Conservation (phyloP, 2,329 filamentous ascomycete species). For the Juglanconis oblonga region DNA sequence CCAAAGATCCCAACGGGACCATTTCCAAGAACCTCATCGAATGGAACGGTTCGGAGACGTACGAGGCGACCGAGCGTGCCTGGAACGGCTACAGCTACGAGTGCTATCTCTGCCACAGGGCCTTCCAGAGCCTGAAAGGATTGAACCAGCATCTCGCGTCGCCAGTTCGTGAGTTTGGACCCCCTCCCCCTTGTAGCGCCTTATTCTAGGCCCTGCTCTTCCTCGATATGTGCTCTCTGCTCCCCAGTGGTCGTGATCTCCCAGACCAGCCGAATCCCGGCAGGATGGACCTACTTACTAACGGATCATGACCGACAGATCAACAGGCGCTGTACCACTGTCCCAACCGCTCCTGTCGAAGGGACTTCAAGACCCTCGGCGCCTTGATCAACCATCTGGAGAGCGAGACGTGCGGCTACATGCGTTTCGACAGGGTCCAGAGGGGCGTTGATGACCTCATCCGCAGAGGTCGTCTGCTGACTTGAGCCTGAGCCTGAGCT, state of each 20-base stretch:
- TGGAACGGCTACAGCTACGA: slow-evolving; percentile 35
- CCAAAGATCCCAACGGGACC: slow-evolving; percentile 42
- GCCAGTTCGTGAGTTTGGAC: slow-evolving; percentile 41
- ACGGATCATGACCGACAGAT: slow-evolving; percentile 33
- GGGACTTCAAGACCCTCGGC: slow-evolving; percentile 38
- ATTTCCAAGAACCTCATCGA: slow-evolving; percentile 52
- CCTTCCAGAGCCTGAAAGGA: slow-evolving; percentile 32
- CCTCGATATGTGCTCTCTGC: not conserved
- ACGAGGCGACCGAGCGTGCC: slow-evolving; percentile 44
- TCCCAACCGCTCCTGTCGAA: slow-evolving; percentile 30
- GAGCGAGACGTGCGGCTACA: slow-evolving; percentile 39
- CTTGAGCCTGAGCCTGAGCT: not conserved
- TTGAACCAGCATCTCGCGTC: slow-evolving; percentile 56
- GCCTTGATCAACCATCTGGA: slow-evolving; percentile 41
- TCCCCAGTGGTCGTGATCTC: slow-evolving; percentile 34
- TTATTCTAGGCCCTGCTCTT: not conserved
- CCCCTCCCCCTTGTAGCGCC: not conserved
- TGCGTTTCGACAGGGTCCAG: slow-evolving; percentile 36
- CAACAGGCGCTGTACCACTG: slow-evolving; percentile 40
- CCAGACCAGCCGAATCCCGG: slow-evolving; percentile 22
- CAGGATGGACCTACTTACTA: not conserved
- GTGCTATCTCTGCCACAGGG: slow-evolving; percentile 52
- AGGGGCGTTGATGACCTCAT: slow-evolving; percentile 21
- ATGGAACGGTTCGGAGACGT: slow-evolving; percentile 35
- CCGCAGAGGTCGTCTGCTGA: slow-evolving; percentile 5